Evolutionary conservation across 371 early-diverging fungal species (phyloP).

Genomic region (Lichtheimia ramosa): DNA sequence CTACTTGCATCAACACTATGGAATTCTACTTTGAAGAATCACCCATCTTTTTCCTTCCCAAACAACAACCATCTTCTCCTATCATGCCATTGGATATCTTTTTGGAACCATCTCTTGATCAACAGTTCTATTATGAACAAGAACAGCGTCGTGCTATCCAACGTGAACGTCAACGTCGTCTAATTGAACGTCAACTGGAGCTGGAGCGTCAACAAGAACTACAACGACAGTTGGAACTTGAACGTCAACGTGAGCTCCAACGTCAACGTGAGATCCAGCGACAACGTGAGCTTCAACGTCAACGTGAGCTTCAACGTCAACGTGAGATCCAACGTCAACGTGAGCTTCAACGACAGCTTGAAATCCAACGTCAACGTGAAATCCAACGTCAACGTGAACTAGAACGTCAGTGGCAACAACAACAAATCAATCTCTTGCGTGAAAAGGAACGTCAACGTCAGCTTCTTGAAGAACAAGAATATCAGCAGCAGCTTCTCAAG

Average conservation of each 20-base stretch:
- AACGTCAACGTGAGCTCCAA: not conserved
- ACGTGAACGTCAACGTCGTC: not conserved
- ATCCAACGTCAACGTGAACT: slow-evolving; percentile 3
- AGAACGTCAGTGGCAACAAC: slow-evolving; percentile 2
- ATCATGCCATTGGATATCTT: too few relatives aligned
- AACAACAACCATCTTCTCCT: too few relatives aligned
- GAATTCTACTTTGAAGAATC: too few relatives aligned
- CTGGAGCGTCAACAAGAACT: not conserved
- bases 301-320: not conserved
- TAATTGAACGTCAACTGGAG: not conserved
- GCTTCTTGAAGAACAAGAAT: slow-evolving; percentile 1
- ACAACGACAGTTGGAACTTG: not conserved
- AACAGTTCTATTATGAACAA: not conserved
- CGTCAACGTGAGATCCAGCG: not conserved
- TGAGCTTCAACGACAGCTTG: not conserved
- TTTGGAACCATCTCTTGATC: too few relatives aligned
- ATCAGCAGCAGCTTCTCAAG: not conserved
- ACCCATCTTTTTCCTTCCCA: too few relatives aligned
- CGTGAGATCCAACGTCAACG: not conserved
- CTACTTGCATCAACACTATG: too few relatives aligned
- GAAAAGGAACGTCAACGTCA: too few relatives aligned
- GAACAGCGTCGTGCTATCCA: not conserved
- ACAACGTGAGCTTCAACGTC: not conserved
- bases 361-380: slow-evolving; percentile 1
- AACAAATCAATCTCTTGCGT: slow-evolving; percentile 1